Base-by-base conservation (phyloP, 306 rosid genomes). In the Glycyrrhiza uralensis region DNA sequence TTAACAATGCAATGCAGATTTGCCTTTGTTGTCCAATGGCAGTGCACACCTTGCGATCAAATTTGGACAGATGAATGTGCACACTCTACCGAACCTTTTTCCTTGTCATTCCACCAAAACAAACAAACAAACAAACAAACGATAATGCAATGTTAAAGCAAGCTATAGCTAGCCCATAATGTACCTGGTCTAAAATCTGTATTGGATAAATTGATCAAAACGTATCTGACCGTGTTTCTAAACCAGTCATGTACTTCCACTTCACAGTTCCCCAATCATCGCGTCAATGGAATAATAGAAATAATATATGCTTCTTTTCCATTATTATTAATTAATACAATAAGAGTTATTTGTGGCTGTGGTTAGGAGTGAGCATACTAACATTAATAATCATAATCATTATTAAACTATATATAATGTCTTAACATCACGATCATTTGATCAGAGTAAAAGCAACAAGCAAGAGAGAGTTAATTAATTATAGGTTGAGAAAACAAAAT, bases 121-220 rank as follows among this genome's bases (percentile, higher is more conserved):
- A 59, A 11, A 66, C 18, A 26, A 22, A 46, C 42, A 46, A 29
- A 13, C 5, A 14, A 56, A 56, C 23, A 60, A 79, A 49, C 2
- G n/a, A 63, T 81, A 66, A 64, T 32, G 71, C 51, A 72, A 23
- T 20, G 35, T 47, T 35, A 35, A 45, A 33, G 5, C 61, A 41
- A 24, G n/a, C n/a, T 51, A 36, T 78, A 58, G 55, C 49, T 9
- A 65, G 62, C 24, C 46, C 8, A 63, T 18, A 20, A 72, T 77
- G 88, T 47, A 87, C 52, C 59, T 87, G 71, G 69, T 33, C 70
- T 13, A 33, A 35, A 67, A 50, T 72, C 4, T 29, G 24, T 46
- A 29, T 19, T 13, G 36, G 30, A 74, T 76, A 8, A 47, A 46
- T 14, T 38, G 19, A 51, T 15, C 47, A 56, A 17, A 72, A 65